Evolutionary conservation across 2,329 filamentous ascomycete genomes (phyloP).

Genomic region (Sclerotinia minor): DNA sequence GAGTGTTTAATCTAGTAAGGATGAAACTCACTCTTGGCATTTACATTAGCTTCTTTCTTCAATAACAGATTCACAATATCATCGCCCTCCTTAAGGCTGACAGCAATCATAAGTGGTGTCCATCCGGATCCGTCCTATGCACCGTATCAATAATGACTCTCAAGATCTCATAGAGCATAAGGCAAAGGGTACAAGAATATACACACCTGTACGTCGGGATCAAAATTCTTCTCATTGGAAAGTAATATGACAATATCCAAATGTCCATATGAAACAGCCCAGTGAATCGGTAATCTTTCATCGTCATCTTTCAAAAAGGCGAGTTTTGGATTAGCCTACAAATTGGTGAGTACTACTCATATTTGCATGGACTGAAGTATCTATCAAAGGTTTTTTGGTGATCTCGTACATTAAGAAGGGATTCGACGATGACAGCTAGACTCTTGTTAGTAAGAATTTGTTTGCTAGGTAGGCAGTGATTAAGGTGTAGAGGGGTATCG

Average conservation of each 20-base stretch:
- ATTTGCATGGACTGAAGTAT: background rate
- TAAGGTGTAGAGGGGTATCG: slow-evolving; percentile 35
- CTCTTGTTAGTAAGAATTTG: slow-evolving; percentile 34
- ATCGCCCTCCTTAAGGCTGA: slow-evolving; percentile 71
- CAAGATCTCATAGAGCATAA: background rate
- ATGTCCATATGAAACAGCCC: slow-evolving; percentile 85
- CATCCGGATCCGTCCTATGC: slow-evolving; percentile 72
- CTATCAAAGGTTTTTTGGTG: background rate
- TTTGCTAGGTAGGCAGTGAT: background rate
- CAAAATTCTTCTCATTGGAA: slow-evolving; percentile 69
- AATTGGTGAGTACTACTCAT: slow-evolving; percentile 22
- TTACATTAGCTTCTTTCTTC: slow-evolving; percentile 68
- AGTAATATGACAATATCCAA: slow-evolving; percentile 73
- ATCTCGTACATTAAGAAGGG: slow-evolving; percentile 63
- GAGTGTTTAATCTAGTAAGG: background rate
- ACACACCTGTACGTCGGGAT: slow-evolving; percentile 74
- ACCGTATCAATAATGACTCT: background rate
- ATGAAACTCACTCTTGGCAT: slow-evolving; percentile 62
- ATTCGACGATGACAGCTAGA: slow-evolving; percentile 69
- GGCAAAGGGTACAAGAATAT: slow-evolving; percentile 3
- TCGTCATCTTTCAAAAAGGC: slow-evolving; percentile 75
- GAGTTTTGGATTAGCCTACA: slow-evolving; percentile 75
- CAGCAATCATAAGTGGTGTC: slow-evolving; percentile 83
- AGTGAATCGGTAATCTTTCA: slow-evolving; percentile 87
- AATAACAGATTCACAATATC: slow-evolving; percentile 67